Evolutionary conservation across 345 rosid species (phyloP).

Genomic region (Camelina laxa): DNA sequence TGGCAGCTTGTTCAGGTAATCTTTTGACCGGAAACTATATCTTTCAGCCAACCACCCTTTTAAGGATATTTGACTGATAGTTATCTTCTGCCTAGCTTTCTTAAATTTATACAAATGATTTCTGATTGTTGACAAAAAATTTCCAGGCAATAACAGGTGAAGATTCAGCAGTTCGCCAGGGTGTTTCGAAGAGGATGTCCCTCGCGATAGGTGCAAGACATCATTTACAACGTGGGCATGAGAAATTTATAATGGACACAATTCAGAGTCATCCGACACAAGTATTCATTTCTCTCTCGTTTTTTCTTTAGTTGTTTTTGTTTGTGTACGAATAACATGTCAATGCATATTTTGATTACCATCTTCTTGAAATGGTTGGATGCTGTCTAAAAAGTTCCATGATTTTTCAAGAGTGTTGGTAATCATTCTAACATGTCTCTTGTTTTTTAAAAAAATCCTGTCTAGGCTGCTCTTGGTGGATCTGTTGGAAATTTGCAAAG

Average conservation of each 20-base stretch:
- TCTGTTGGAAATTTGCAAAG: conserved; percentile 95
- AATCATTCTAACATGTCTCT: conserved; percentile 30
- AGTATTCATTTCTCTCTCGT: conserved; percentile 50
- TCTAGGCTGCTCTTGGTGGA: conserved; percentile 97
- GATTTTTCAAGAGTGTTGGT: conserved; percentile 24
- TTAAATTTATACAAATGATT: conserved; percentile 10
- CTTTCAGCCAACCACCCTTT: conserved; percentile 19
- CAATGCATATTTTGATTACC: conserved; percentile 14
- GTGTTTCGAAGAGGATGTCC: conserved; percentile 77
- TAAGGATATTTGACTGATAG: conserved; percentile 1
- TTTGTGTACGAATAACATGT: conserved; percentile 11
- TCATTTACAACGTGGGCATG: conserved; percentile 94
- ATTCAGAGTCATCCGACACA: conserved; percentile 96
- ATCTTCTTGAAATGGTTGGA: conserved; percentile 19
- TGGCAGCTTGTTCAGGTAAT: conserved; percentile 96
- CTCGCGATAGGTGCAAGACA: conserved; percentile 87
- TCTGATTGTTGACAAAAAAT: conserved; percentile 38
- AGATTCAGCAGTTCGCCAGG: conserved; percentile 57
- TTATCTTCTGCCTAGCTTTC: conserved; percentile 5
- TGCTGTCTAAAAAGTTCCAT: conserved; percentile 19
- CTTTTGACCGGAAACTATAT: conserved; percentile 1
- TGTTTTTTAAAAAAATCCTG: conserved; percentile 28
- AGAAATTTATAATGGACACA: conserved; percentile 87
- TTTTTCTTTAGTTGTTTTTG: conserved; percentile 1
- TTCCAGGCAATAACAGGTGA: conserved; percentile 82